Conservation (phyloP, 2,329 filamentous ascomycete species). For the Beauveria sp. region DNA sequence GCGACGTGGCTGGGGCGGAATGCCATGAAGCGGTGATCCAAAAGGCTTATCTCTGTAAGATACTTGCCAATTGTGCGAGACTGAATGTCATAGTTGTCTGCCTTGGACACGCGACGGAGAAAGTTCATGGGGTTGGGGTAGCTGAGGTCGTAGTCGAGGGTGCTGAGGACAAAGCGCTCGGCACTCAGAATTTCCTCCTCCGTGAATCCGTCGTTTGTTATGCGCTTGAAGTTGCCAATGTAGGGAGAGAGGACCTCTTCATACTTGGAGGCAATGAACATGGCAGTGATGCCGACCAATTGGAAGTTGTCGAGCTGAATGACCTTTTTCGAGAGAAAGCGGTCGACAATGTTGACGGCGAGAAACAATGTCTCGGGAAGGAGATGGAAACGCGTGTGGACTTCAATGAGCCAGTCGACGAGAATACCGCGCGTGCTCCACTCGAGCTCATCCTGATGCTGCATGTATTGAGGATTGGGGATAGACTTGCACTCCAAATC, state of each 20-base stretch:
- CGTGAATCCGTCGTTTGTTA: slow-evolving; percentile 92
- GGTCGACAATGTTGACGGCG: slow-evolving; percentile 95
- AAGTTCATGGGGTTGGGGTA: slow-evolving; percentile 99
- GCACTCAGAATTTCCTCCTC: slow-evolving; percentile 93
- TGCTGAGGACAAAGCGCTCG: slow-evolving; percentile 88
- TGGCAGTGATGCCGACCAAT: slow-evolving; percentile 93
- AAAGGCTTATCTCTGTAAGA: slow-evolving; percentile 89
- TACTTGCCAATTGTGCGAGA: slow-evolving; percentile 97
- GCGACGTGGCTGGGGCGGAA: slow-evolving; percentile 86
- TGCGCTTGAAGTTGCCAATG: slow-evolving; percentile 92
- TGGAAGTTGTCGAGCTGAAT: slow-evolving; percentile 94
- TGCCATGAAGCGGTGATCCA: slow-evolving; percentile 89
- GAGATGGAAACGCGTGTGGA: slow-evolving; percentile 93
- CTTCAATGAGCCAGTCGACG: slow-evolving; percentile 96
- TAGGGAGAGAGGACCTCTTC: slow-evolving; percentile 96
- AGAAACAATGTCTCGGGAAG: slow-evolving; percentile 95
- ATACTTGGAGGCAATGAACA: slow-evolving; percentile 99
- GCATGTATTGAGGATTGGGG: slow-evolving; percentile 92
- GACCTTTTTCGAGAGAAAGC: slow-evolving; percentile 90
- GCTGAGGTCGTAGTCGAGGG: slow-evolving; percentile 92
- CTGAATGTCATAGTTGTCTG: slow-evolving; percentile 98
- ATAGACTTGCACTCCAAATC: slow-evolving; percentile 72
- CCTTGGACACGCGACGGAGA: slow-evolving; percentile 95
- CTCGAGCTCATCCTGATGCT: slow-evolving; percentile 86
- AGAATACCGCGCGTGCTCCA: slow-evolving; percentile 99